Evolutionary conservation across 1,139 yeast genomes (phyloP).

Genomic region (Hyphopichia fennica): DNA sequence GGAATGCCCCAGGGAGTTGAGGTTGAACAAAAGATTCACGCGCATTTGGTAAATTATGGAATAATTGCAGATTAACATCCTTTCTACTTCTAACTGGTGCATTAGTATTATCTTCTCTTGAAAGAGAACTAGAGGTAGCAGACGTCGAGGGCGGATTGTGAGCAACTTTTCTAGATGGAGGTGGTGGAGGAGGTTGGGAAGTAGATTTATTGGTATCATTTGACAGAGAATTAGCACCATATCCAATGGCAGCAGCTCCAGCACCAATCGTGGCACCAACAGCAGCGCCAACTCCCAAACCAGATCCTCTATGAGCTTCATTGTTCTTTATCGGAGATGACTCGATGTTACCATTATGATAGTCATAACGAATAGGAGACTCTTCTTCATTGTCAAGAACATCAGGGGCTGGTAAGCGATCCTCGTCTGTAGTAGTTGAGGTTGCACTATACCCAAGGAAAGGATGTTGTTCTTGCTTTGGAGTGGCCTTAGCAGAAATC

Average conservation of each 20-base stretch:
- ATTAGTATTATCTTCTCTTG: not conserved
- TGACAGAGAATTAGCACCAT: not conserved
- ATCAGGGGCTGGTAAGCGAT: conserved; percentile 17
- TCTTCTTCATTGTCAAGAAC: conserved; percentile 8
- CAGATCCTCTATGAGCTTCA: conserved; percentile 1
- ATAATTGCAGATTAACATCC: conserved; percentile 54
- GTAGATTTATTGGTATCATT: not conserved
- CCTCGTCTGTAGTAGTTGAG: conserved; percentile 4
- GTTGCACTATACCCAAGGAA: not conserved
- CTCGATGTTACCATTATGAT: conserved; percentile 1
- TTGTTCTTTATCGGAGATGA: conserved; percentile 1
- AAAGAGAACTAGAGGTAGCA: conserved; percentile 4
- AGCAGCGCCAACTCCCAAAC: not conserved
- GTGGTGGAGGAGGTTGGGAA: conserved; percentile 57
- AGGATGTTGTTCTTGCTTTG: conserved; percentile 16
- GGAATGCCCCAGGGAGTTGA: not conserved
- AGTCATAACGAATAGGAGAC: conserved; percentile 5
- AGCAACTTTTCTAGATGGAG: conserved; percentile 66
- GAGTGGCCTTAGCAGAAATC: conserved; percentile 23
- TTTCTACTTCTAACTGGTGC: conserved; percentile 25
- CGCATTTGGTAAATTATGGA: conserved; percentile 49
- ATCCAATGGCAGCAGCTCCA: not conserved
- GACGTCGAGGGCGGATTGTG: conserved; percentile 17
- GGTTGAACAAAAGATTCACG: conserved; percentile 34
- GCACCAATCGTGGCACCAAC: not conserved